Evolutionary conservation across 2,329 filamentous ascomycete genomes (phyloP).

Genomic region (Aureobasidium mangrovei): DNA sequence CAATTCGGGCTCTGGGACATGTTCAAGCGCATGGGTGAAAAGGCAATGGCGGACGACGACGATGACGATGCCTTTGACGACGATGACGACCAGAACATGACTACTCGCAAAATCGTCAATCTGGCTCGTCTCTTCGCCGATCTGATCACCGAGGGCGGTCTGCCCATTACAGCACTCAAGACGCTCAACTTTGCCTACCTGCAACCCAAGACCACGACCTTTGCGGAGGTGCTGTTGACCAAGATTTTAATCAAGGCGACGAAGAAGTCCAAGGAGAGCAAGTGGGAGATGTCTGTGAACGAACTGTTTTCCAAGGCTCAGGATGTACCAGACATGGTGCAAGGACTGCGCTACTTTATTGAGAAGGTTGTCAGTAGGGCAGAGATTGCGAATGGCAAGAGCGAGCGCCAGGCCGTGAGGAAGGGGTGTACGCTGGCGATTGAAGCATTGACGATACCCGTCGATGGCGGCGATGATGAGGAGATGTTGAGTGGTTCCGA

Average conservation of each 20-base stretch:
- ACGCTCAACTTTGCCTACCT: conserved; percentile 71
- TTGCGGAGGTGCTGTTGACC: conserved; percentile 73
- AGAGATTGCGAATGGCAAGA: conserved; percentile 40
- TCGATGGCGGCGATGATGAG: neutral
- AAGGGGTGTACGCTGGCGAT: conserved; percentile 32
- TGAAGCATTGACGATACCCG: conserved; percentile 19
- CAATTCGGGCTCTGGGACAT: conserved; percentile 80
- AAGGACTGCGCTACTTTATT: conserved; percentile 71
- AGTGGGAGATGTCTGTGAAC: conserved; percentile 51
- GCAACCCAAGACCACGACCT: conserved; percentile 64
- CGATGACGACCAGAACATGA: conserved; percentile 35
- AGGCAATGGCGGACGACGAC: conserved; percentile 48
- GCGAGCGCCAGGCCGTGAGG: conserved; percentile 44
- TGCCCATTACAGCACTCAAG: conserved; percentile 51
- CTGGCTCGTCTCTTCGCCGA: conserved; percentile 58
- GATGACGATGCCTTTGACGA: conserved; percentile 45
- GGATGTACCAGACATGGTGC: conserved; percentile 58
- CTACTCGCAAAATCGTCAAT: conserved; percentile 55
- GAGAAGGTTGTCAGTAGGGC: conserved; percentile 64
- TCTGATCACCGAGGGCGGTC: conserved; percentile 50
- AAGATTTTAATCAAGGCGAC: conserved; percentile 52
- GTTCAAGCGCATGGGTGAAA: conserved; percentile 79
- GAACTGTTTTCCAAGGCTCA: conserved; percentile 58
- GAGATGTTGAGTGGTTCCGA: conserved; percentile 13
- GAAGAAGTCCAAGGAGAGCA: conserved; percentile 37